phyloP scores from a whole-genome alignment of 129 eudicot species.

The Sambucus nigra region DNA sequence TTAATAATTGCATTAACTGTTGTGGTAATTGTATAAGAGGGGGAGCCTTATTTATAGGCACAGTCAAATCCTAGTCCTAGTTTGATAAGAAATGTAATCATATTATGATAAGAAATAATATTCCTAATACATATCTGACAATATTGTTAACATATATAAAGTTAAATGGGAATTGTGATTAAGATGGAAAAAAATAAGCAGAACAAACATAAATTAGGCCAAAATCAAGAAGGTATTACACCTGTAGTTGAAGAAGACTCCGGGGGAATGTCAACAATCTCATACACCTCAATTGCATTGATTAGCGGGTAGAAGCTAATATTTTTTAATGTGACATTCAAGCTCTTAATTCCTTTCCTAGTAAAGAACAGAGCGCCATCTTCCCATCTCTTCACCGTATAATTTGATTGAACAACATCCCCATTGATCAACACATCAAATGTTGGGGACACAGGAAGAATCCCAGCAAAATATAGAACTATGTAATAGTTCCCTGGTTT shows the following conservation, averaged over 20 bases:
- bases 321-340: constrained; percentile 60
- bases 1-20: too few species aligned
- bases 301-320: constrained; percentile 56
- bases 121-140: too few species aligned
- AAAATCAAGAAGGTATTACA: constrained; percentile 6
- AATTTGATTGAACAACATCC: constrained; percentile 51
- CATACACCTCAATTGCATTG: constrained; percentile 82
- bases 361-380: constrained; percentile 32
- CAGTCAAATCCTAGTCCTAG: too few species aligned
- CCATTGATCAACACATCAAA: constrained; percentile 64
- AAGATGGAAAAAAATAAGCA: background rate
- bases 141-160: too few species aligned
- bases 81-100: too few species aligned
- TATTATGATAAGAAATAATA: too few species aligned
- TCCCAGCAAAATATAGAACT: constrained; percentile 76
- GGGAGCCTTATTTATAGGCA: too few species aligned
- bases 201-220: background rate
- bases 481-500: constrained; percentile 53
- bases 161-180: background rate
- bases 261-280: constrained; percentile 60
- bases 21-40: too few species aligned
- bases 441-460: constrained; percentile 76
- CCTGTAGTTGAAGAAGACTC: constrained; percentile 88
- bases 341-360: constrained; percentile 32
- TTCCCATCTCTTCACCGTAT: constrained; percentile 48